Evolutionary conservation across 1,139 yeast genomes (phyloP), one percentile per base, ranked within the genome.

Genomic region (Sugiyamaella pinicola): DNA sequence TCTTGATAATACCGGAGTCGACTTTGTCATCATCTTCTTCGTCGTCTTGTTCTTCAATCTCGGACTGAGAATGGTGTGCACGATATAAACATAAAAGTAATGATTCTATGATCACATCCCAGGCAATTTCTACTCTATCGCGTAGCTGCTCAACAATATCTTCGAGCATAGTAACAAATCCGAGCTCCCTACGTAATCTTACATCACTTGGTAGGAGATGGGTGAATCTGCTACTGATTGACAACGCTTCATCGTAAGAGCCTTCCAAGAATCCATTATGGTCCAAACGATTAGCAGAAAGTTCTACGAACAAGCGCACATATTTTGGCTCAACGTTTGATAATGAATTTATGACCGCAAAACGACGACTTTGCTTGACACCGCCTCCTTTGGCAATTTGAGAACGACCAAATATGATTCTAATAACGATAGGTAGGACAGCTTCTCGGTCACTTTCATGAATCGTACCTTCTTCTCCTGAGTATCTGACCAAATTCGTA

Each of bases 401-500:
- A 8, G 90, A 89, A 58, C 95, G 78, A 4, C 99, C 99, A 69
- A 85, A 93, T 33, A 95, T 72, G 24, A 95, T 85, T 58, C 97
- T 75, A 46, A 91, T 70, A 4, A 90, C 79, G 44, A 87, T 67
- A 1, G 95, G 95, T 79, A 90, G 80, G 4, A 93, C 75, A 0
- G 60, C 68, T 1, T 69, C 73, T 18, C 79, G 73, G 65, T 91
- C 97, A 6, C 74, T 75, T 12, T 74, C 76, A 59, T 86, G 90
- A 49, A 90, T 70, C 2, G 80, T 73, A 7, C 76, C 76, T n/a
- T 79, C 74, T n/a, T 77, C 82, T 4, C 69, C 72, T 45, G 74
- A 72, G 35, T 74, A 74, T 4, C 80, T 72, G 34, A 88, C 72
- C 45, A 93, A 77, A 33, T 79, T 80, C 29, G 87, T 74, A 33